Evolutionary conservation across 257 asterid genomes (phyloP), one percentile per base, ranked within the genome.

Genomic region (Eucommia ulmoides): DNA sequence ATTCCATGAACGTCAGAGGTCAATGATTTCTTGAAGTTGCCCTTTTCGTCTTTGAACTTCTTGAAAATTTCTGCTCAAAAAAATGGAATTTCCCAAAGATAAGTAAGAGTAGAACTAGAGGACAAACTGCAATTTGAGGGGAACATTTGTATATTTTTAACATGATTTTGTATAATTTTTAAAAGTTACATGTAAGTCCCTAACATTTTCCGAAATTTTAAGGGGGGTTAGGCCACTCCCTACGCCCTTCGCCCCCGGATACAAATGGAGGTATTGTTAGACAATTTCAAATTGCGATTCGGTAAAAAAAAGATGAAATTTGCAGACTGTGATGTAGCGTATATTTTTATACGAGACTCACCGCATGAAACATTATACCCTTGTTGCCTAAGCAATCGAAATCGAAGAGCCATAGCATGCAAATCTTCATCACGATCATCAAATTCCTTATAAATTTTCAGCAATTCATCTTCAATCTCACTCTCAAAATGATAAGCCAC

Each of bases 401-500:
- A 58, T 41, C 61, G 48, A 52, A 58, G 65, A 18, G 65, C 61
- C 18, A 12, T 29, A 16, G 8, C 48, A 3, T 46, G 23, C 2
- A 49, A 48, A 24, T 61, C 23, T 49, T 44, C 33, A 14, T n/a
- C 50, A 18, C 7, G 15, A 19, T 25, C 23, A 1, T 33, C 29
- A 3, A 8, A 8, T 11, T 14, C n/a, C 3, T 38, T 14, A 15
- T 38, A 51, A 0, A 63, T 23, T 9, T 15, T 2, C 1, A 7
- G 20, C 1, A 57, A 12, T 1, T 42, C 41, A 17, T 6, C 47
- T 8, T 55, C 46, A 0, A 69, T 69, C 20, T 60, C 68, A 0
- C 20, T 49, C 23, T 23, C 23, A 14, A 69, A 69, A 42, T 55
- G 71, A 24, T 69, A 69, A 6, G 62, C 24, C 19, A 60, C 62